Base-by-base conservation (phyloP, 192 early-diverging fungal species). In the Fimicolochytrium jonesii region DNA sequence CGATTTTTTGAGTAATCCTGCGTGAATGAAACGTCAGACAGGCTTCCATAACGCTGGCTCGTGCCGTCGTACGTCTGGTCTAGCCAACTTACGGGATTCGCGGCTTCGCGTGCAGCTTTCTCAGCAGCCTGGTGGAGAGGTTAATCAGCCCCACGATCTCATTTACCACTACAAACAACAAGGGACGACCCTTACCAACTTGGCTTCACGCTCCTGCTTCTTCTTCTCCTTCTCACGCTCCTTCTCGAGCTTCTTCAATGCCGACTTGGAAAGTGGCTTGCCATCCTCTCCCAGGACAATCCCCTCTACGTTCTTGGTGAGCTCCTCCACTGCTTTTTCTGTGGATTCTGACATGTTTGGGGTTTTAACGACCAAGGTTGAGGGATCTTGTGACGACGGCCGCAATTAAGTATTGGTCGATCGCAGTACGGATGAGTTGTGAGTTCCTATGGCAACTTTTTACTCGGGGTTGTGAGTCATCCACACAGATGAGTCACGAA, bases 161-260 rank as follows among this genome's bases (percentile, higher is more conserved):
- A 39, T 17, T 39, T 11, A 4, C 10, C n/a, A 41, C 9, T 23
- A 20, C 13, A 48, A 48, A 13, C 46, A 6, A 48, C 46, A 48
- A 6, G 11, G 46, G 6, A 6, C 7, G 6, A 29, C n/a, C 22
- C 61, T 20, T 60, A 73, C 76, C 67, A 74, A 26, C 23, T 67
- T 54, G 23, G 59, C 76, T 20, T 59, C 76, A 31, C 75, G 77
- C 64, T 84, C 88, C 45, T 69, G 60, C 78, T 86, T 83, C 64
- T 75, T 80, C 56, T 61, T 66, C 65, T 87, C 89, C 88, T 95
- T 98, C 68, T 93, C 89, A 42, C 79, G 75, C 71, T 93, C 86
- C 77, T 92, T 92, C 62, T 92, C 86, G 13, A 90, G 84, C 79
- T 98, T 98, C 83, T 98, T 98, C 35, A 95, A 77, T 6, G 88